Evolutionary conservation across 768 basidiomycete species (phyloP).

Genomic region (Lactarius hengduanensis): DNA sequence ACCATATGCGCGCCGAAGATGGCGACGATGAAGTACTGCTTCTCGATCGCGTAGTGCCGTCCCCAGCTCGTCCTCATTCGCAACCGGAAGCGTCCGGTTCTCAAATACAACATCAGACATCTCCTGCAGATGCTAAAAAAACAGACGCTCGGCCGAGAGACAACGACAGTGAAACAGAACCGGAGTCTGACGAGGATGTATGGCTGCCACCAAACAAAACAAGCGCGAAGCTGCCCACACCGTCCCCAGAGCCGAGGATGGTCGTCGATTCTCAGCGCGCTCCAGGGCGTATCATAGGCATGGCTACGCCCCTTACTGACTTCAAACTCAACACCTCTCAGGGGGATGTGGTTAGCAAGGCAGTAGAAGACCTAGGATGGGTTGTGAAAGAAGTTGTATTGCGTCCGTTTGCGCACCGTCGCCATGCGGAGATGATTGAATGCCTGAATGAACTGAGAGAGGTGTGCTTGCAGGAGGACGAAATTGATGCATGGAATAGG

Average conservation of each 20-base stretch:
- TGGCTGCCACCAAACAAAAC: conserved; percentile 31
- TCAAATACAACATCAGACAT: conserved; percentile 23
- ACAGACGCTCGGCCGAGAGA: conserved; percentile 29
- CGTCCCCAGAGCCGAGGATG: conserved; percentile 33
- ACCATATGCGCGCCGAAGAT: conserved; percentile 58
- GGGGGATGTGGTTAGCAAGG: conserved; percentile 82
- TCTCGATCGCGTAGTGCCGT: conserved; percentile 21
- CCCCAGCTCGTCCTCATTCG: conserved; percentile 19
- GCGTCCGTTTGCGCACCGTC: conserved; percentile 66
- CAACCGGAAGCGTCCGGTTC: conserved; percentile 34
- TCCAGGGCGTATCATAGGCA: conserved; percentile 74
- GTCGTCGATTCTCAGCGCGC: conserved; percentile 51
- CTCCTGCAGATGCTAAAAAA: conserved; percentile 29
- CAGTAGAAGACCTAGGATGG: conserved; percentile 72
- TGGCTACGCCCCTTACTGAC: conserved; percentile 69
- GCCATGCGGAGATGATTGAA: conserved; percentile 67
- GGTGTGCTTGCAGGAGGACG: conserved; percentile 69
- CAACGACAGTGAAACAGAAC: conserved; percentile 56
- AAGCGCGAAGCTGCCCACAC: conserved; percentile 27
- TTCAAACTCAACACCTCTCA: conserved; percentile 67
- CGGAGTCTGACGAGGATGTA: conserved; percentile 42
- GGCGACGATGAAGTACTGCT: conserved; percentile 40
- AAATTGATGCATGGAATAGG: conserved; percentile 81
- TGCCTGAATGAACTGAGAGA: conserved; percentile 69
- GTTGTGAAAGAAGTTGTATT: conserved; percentile 71